These are phyloP conservation scores for Pachyrhizus erosus DNA, from an alignment of 306 rosid genomes.

Conservation along the genomic window DNA sequence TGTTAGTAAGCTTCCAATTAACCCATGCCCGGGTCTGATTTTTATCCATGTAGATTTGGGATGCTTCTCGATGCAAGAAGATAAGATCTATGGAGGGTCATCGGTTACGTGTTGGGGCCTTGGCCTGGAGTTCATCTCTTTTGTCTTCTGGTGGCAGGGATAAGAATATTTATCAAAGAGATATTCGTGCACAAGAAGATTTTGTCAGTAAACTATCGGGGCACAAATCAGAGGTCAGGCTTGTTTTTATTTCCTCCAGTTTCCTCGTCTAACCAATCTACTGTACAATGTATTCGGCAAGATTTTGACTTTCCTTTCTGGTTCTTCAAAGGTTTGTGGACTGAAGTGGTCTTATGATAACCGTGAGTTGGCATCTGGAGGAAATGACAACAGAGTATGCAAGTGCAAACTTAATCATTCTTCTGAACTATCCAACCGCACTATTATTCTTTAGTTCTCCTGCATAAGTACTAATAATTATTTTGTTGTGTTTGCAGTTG, in stretches of 20 bases:
- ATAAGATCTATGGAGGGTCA: constrained; percentile 89
- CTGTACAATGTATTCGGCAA: constrained; percentile 10
- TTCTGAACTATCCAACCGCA: constrained; percentile 29
- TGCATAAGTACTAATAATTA: constrained; percentile 38
- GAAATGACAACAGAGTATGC: constrained; percentile 95
- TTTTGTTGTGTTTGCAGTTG: constrained; percentile 58
- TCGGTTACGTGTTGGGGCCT: constrained; percentile 80
- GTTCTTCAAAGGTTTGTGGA: constrained; percentile 83
- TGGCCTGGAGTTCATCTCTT: constrained; percentile 93
- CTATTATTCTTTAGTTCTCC: constrained; percentile 39
- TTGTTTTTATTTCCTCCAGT: constrained; percentile 35
- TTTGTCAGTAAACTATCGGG: constrained; percentile 93
- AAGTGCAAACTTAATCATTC: constrained; percentile 30
- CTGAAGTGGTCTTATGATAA: constrained; percentile 95
- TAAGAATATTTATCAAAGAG: constrained; percentile 92
- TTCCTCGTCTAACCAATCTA: constrained; percentile 31
- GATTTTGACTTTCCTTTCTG: constrained; percentile 38
- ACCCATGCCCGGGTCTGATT: constrained; percentile 36
- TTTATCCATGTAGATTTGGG: constrained; percentile 80
- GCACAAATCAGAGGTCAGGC: constrained; percentile 93
- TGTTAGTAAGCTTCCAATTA: constrained; percentile 25
- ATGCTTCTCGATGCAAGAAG: constrained; percentile 88
- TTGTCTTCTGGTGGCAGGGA: constrained; percentile 96
- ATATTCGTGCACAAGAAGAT: constrained; percentile 88
- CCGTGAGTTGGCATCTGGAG: constrained; percentile 99